Conservation (phyloP, 2,329 filamentous ascomycete species). For the Rhinocladiella similis region DNA sequence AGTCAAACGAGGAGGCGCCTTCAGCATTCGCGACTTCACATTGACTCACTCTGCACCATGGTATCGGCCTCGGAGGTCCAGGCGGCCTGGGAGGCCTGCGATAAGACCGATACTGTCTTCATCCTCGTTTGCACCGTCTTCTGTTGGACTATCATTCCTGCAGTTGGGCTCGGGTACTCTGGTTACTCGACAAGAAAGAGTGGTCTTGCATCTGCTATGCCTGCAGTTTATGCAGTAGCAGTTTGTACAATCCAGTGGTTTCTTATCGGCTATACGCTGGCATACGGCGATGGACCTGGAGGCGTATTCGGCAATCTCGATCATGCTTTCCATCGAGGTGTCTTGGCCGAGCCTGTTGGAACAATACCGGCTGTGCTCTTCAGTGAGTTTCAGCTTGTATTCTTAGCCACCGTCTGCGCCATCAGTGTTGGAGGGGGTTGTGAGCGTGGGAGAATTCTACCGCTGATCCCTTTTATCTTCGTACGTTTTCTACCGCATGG, state of each 20-base stretch:
- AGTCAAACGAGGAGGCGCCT: background rate
- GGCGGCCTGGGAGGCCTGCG: conserved; percentile 52
- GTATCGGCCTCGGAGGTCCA: conserved; percentile 40
- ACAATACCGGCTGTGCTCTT: conserved; percentile 53
- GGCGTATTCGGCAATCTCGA: conserved; percentile 47
- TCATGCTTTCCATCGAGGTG: conserved; percentile 47
- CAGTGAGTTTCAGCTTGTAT: conserved; percentile 53
- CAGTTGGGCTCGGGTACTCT: conserved; percentile 52
- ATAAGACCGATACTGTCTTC: conserved; percentile 54
- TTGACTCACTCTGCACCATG: conserved; percentile 12
- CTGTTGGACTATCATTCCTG: conserved; percentile 55
- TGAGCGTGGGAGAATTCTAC: conserved; percentile 48
- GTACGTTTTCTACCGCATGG: conserved; percentile 12
- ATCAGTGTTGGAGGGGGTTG: conserved; percentile 52
- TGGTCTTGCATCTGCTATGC: conserved; percentile 50
- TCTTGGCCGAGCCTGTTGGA: conserved; percentile 50
- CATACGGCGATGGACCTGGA: conserved; percentile 48
- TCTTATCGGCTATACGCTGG: conserved; percentile 50
- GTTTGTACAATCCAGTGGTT: conserved; percentile 56
- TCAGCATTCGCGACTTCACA: background rate
- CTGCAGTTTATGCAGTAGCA: conserved; percentile 48
- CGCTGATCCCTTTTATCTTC: conserved; percentile 51
- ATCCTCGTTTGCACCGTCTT: conserved; percentile 54
- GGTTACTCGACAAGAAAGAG: conserved; percentile 52
- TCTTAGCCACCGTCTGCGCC: conserved; percentile 49